A percentile compares a stretch with the other conserved stretches of the same genome.
phyloP scores from a whole-genome alignment of 192 early-diverging fungal genomes.

The Coemansia sp. region DNA sequence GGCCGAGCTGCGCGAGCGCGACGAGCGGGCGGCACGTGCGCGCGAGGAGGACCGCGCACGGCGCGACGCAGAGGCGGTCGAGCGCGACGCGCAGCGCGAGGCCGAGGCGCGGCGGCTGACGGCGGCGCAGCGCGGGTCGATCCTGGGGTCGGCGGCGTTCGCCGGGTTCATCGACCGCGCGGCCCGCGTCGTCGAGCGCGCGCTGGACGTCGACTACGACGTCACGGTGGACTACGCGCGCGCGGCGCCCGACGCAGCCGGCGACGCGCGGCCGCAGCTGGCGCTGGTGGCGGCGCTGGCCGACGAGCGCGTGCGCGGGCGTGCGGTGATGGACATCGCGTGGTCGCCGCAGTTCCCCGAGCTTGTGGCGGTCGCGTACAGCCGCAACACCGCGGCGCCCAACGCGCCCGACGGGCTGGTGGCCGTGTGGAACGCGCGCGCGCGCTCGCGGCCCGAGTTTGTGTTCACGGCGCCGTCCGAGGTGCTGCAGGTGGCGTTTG shows the following conservation, averaged over 20 bases:
- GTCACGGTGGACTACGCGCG: slow-evolving; percentile 92
- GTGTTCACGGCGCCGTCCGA: slow-evolving; percentile 92
- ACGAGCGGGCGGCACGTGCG: slow-evolving; percentile 31
- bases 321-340: slow-evolving; percentile 87
- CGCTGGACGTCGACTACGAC: slow-evolving; percentile 85
- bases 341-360: slow-evolving; percentile 94
- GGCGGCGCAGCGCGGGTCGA: slow-evolving; percentile 79
- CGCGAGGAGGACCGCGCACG: slow-evolving; percentile 50
- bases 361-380: slow-evolving; percentile 85
- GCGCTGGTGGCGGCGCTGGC: slow-evolving; percentile 67
- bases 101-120: slow-evolving; percentile 63
- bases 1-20: slow-evolving; percentile 45
- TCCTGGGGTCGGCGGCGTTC: slow-evolving; percentile 75
- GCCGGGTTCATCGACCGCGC: slow-evolving; percentile 83
- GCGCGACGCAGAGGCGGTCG: slow-evolving; percentile 60
- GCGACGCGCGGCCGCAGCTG: slow-evolving; percentile 68
- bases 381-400: slow-evolving; percentile 79
- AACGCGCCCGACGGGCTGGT: slow-evolving; percentile 95
- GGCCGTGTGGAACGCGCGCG: slow-evolving; percentile 89
- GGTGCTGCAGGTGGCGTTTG: slow-evolving; percentile 84
- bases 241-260: slow-evolving; percentile 57
- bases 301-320: slow-evolving; percentile 80
- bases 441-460: slow-evolving; percentile 89
- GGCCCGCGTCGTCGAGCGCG: slow-evolving; percentile 85
- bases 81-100: slow-evolving; percentile 51